Base-by-base conservation (phyloP, 805 yeast genomes). In the Maudiozyma turicensis region DNA sequence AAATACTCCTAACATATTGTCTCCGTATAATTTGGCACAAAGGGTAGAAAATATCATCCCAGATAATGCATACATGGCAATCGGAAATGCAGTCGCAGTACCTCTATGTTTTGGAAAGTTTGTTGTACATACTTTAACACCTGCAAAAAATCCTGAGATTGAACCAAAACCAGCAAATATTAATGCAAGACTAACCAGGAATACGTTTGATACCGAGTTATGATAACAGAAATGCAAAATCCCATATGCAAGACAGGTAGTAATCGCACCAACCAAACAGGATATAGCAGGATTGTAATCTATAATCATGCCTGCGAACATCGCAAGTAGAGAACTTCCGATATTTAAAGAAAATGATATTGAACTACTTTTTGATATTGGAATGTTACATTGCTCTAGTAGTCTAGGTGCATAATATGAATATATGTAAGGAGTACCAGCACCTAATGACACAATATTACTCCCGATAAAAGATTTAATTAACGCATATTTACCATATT, bases 381-480 rank as follows among this genome's bases (percentile, higher is more conserved):
- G 74, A 30, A 84, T 70, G 0, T 78, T 74, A 28, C 84, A 77
- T 54, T 73, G 67, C 29, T 71, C 67, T 30, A 82, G 73, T 53
- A 85, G 67, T 59, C 84, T 89, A 1, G 91, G 90, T 1, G 88
- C 81, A 59, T 79, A 85, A n/a, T 80, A 77, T 0, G 90, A 86
- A 60, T 80, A 85, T 11, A 83, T 67, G 57, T 85, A 85, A 0
- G 87, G 85, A 2, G 89, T 84, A 2, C 93, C 91, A 3, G 87
- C 75, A 0, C 84, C 88, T 44, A 84, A 57, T 0, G 86, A 75
- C 8, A 81, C 81, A 14, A 82, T 58, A 43, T 61, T 62, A 20
- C 67, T 59, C 2, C 69, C 69, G 9, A 65, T 45, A 43, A 66
- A 61, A 11, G 47, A 44, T 37, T 34, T 44, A 7, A 45, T 3